A percentile compares a stretch with the other conserved stretches of the same genome.
phyloP scores from a whole-genome alignment of 768 basidiomycete genomes.

The Terana coerulea region DNA sequence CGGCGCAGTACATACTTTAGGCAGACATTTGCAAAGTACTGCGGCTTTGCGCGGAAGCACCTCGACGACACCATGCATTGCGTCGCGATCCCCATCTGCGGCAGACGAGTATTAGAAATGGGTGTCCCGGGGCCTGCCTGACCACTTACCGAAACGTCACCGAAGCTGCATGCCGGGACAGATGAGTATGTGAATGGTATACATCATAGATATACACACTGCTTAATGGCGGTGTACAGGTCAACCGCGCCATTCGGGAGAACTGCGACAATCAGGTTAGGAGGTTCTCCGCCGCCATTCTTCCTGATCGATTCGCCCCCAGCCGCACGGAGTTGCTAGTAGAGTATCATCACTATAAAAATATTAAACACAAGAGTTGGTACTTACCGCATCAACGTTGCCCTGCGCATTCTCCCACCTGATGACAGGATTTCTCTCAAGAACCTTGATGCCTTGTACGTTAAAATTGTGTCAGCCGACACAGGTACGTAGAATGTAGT shows the following conservation, averaged over 20 bases:
- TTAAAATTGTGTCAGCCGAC: no score
- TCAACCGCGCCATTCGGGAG: conserved; percentile 75
- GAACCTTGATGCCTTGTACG: conserved; percentile 55
- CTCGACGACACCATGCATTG: conserved; percentile 72
- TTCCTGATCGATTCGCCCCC: conserved; percentile 45
- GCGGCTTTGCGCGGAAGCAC: conserved; percentile 62
- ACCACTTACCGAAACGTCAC: conserved; percentile 51
- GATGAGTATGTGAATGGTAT: conserved; percentile 41
- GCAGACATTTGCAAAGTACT: conserved; percentile 80
- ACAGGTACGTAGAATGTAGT: neutral
- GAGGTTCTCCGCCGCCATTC: conserved; percentile 39
- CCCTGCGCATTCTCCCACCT: conserved; percentile 59
- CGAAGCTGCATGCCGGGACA: conserved; percentile 52
- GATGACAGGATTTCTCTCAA: conserved; percentile 40
- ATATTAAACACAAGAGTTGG: conserved; percentile 16
- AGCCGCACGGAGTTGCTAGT: conserved; percentile 45
- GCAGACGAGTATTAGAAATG: neutral
- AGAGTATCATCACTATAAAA: no score
- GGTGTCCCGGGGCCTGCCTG: neutral
- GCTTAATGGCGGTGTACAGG: conserved; percentile 73
- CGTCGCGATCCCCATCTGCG: conserved; percentile 75
- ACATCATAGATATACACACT: conserved; percentile 44
- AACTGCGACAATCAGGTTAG: conserved; percentile 56
- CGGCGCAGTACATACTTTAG: conserved; percentile 54
- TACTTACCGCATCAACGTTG: conserved; percentile 42